Base-by-base conservation (phyloP, 192 early-diverging fungal species). In the Umbelopsis sp. region DNA sequence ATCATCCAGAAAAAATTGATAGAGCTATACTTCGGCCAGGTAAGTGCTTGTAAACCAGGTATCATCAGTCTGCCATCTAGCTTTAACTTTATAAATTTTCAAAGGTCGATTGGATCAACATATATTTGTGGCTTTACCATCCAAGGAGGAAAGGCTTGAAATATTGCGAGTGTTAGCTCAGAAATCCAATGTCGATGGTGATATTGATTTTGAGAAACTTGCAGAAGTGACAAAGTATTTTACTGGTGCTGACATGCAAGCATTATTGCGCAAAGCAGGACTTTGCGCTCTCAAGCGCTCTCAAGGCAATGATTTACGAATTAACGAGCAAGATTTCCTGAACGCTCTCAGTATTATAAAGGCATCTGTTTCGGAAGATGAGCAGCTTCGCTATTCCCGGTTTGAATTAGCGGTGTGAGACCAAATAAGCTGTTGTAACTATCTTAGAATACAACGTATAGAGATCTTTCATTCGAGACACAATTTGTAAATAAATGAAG, bases 51-150 rank as follows among this genome's bases (percentile, higher is more conserved):
- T 38, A 20, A 25, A 1, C 25, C 14, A 72, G 21, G 0, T 24
- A 9, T 17, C 47, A 14, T 5, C n/a, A 34, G 8, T 54, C 1
- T 34, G 31, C 11, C 10, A 14, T 29, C 17, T 62, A 14, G 14
- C 25, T 3, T 32, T 34, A 20, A 34, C 17, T 0, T 62, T 29
- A 16, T n/a, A n/a, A 3, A 43, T 44, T 71, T 31, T 17, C 38
- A 41, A 65, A 89, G 89, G 96, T 0, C 86, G 96, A 8, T 79
- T 98, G 32, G 96, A 98, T 79, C 83, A 88, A 56, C 77, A 82
- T 20, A 86, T 97, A 10, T 85, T 89, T 62, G 86, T 98, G 2
- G 83, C 83, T 6, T 75, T 86, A 6, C 96, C 96, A 4, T 80
- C 71, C 16, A 67, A 70, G 3, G 69, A 70, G 0, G 88, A 91